Percentiles rank a stretch among this genome's conserved stretches.
Evolutionary conservation across 164 flowering plant genomes (phyloP).

Genomic region (Nymphaea colorata): DNA sequence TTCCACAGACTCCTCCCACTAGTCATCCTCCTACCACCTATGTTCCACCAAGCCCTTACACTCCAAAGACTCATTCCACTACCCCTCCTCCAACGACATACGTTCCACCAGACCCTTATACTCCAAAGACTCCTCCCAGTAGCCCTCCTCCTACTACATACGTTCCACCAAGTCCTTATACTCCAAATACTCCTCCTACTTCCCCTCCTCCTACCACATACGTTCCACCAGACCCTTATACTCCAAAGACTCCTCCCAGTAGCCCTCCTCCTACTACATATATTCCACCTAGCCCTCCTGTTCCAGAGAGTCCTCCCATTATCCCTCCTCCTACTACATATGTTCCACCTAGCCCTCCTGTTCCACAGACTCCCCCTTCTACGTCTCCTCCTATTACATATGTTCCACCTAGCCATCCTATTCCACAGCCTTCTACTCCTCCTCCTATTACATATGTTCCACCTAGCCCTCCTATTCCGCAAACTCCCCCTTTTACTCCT

Average conservation of each 20-base stretch:
- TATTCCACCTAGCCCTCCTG: background rate
- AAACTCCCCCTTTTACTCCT: background rate
- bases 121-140: conserved; percentile 1
- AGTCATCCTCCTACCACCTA: background rate
- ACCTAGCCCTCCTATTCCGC: background rate
- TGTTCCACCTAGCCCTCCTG: background rate
- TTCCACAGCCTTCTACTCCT: background rate
- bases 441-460: background rate
- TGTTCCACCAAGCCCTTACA: conserved; percentile 7
- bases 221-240: background rate
- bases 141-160: background rate
- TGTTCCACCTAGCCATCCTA: background rate
- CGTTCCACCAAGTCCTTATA: background rate
- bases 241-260: background rate
- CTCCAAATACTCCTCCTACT: background rate
- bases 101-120: too few species aligned
- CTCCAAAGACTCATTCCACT: conserved; percentile 1
- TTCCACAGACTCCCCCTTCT: background rate
- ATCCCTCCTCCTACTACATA: too few species aligned
- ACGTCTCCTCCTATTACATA: background rate
- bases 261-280: conserved; percentile 2
- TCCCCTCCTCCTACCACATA: background rate
- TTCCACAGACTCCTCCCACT: too few species aligned
- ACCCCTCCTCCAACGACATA: conserved; percentile 5
- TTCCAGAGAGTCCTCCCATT: background rate